These are phyloP conservation scores for Cyclostephanos tholiformis DNA, from an alignment of 108 stramenopile genomes.

Conservation along the genomic window DNA sequence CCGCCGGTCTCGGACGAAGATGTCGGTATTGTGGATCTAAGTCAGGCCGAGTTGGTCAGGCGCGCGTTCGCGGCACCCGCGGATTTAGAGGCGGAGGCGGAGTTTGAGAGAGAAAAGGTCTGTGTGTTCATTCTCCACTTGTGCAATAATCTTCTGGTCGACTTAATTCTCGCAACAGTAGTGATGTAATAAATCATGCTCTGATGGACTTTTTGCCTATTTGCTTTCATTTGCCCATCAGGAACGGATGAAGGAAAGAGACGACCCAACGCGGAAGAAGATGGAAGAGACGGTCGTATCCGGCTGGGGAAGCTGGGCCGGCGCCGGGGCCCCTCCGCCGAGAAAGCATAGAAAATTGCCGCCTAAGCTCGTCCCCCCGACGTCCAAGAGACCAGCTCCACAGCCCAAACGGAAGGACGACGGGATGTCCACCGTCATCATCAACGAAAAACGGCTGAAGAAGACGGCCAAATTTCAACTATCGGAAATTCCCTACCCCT, in stretches of 20 bases:
- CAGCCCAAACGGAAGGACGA: slow-evolving; percentile 75
- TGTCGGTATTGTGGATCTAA: slow-evolving; percentile 38
- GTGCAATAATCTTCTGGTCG: not conserved
- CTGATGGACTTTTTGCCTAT: not conserved
- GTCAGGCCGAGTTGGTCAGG: slow-evolving; percentile 90
- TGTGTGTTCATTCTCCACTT: not conserved
- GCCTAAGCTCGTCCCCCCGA: slow-evolving; percentile 61
- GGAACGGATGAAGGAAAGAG: slow-evolving; percentile 65
- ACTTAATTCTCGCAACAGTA: not conserved
- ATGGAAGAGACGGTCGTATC: slow-evolving; percentile 56
- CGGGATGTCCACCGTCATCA: slow-evolving; percentile 83
- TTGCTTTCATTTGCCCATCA: not conserved
- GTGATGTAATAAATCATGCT: not conserved
- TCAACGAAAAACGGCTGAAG: slow-evolving; percentile 94
- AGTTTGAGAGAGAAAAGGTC: slow-evolving; percentile 91
- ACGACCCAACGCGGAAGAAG: slow-evolving; percentile 75
- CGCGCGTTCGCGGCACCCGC: slow-evolving; percentile 89
- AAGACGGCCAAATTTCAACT: slow-evolving; percentile 87
- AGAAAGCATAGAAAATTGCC: slow-evolving; percentile 66
- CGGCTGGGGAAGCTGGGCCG: slow-evolving; percentile 93
- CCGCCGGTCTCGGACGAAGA: slow-evolving; percentile 18
- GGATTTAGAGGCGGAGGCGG: slow-evolving; percentile 83
- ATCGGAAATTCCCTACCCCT: slow-evolving; percentile 93
- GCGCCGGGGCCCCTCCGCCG: slow-evolving; percentile 79
- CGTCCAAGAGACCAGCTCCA: slow-evolving; percentile 46